Percentiles rank a stretch among this genome's conserved stretches.
These are phyloP conservation scores for Fraxinus ornus DNA, from an alignment of 305 asterid genomes.

Conservation along the genomic window DNA sequence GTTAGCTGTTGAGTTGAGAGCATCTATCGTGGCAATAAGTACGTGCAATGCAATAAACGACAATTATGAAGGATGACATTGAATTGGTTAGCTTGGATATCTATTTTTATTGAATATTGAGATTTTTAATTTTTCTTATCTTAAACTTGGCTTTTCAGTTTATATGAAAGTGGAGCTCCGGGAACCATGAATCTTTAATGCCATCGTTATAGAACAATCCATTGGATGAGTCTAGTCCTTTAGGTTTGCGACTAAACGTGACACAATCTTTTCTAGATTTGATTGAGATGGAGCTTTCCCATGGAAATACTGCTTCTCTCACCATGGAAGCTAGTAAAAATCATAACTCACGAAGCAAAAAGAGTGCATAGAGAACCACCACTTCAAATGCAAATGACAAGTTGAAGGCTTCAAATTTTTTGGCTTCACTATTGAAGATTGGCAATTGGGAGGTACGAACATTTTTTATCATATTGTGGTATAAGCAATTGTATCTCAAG, in stretches of 20 bases:
- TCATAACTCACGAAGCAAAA: conserved; percentile 29
- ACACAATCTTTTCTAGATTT: conserved; percentile 68
- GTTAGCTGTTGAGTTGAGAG: not conserved
- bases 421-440: conserved; percentile 60
- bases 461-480: conserved; percentile 4
- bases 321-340: conserved; percentile 29
- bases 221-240: conserved; percentile 81
- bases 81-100: not conserved
- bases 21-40: not conserved
- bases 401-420: conserved; percentile 82
- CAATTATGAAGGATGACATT: not conserved
- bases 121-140: not conserved
- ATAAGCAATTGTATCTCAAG: not conserved
- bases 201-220: conserved; percentile 54
- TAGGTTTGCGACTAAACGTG: conserved; percentile 72
- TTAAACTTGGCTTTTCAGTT: not conserved
- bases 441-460: conserved; percentile 85
- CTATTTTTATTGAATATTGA: not conserved
- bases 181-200: conserved; percentile 30
- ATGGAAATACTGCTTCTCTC: conserved; percentile 30
- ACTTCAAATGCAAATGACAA: conserved; percentile 53
- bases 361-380: conserved; percentile 37
- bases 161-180: conserved; percentile 35
- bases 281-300: conserved; percentile 68
- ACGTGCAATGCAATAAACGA: not conserved